Base-by-base conservation (phyloP, 2,329 filamentous ascomycete genomes). In the Aspergillus pseudoglaucus region DNA sequence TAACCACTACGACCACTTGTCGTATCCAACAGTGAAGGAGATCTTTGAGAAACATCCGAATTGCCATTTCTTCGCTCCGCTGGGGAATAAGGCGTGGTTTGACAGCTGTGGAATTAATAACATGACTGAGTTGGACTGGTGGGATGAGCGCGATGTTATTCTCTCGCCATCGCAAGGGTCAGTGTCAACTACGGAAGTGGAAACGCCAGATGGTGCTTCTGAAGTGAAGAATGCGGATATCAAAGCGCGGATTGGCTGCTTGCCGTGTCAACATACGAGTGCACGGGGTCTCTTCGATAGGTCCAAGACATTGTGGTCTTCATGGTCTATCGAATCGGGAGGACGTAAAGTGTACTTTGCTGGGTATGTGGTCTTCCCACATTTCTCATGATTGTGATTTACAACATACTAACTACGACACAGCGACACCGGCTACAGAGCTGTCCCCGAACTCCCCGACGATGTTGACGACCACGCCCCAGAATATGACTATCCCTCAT, bases 71-170 rank as follows among this genome's bases (percentile, higher is more conserved):
- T 93, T 95, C 54, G 90, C 90, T 18, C 88, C 89, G 0, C 69
- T 95, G 3, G 89, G 89, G 2, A 81, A 95, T 48, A 87, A 87
- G 67, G 73, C 79, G 42, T 96, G 90, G 90, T 95, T 97, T 66
- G 73, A 75, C 42, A 71, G 75, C 3, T 76, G 75, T 22, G 88
- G 88, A 1, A 80, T 95, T 46, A 54, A 78, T 1, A 87, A 89
- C 50, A 84, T 91, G 39, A 94, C 88, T 0, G 90, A 96, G 71
- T 68, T 96, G 60, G 91, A 97, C 69, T 96, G 91, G 91, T 96
- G 91, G 91, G 84, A 95, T 57, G 84, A 88, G 53, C 78, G 82
- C 5, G 83, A 91, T 42, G 67, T 95, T n/a, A 81, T 73, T 0
- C 69, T 95, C 22, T 75, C 78, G 12, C 63, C 69, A 6, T 58